These are phyloP conservation scores for Isoetes taiwanensis DNA, from an alignment of 75 land plant species.

Conservation along the genomic window DNA sequence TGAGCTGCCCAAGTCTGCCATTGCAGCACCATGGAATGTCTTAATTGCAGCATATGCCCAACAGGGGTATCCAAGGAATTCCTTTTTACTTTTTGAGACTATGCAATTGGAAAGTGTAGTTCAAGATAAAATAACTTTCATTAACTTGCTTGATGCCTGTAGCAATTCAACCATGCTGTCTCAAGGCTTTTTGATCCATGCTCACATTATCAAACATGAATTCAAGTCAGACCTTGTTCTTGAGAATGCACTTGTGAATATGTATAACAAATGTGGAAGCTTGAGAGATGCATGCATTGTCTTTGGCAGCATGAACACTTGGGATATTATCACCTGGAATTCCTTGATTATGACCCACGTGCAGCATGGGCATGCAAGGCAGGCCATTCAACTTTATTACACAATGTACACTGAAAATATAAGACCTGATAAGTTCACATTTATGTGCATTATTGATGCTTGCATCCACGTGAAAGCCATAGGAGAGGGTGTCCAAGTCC, in stretches of 20 bases:
- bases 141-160: too few species aligned
- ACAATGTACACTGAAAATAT: slow-evolving; percentile 4
- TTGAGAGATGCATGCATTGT: slow-evolving; percentile 8
- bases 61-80: not conserved
- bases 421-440: slow-evolving; percentile 24
- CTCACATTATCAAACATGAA: not conserved
- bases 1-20: not conserved
- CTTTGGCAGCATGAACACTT: not conserved
- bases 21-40: not conserved
- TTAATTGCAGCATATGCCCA: not conserved
- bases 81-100: not conserved
- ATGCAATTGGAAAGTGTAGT: slow-evolving; percentile 9
- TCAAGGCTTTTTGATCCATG: not conserved
- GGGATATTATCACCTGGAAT: slow-evolving; percentile 9
- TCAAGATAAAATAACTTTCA: too few species aligned
- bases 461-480: slow-evolving; percentile 11
- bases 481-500: slow-evolving; percentile 22
- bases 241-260: slow-evolving; percentile 12
- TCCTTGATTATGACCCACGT: slow-evolving; percentile 10
- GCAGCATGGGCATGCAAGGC: not conserved
- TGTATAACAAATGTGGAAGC: slow-evolving; percentile 18
- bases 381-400: slow-evolving; percentile 6
- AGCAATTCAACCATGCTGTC: too few species aligned
- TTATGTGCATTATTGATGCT: slow-evolving; percentile 25
- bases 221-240: not conserved